These are phyloP conservation scores for Fusarium agapanthi DNA, from an alignment of 2,329 filamentous ascomycete species.

Conservation along the genomic window DNA sequence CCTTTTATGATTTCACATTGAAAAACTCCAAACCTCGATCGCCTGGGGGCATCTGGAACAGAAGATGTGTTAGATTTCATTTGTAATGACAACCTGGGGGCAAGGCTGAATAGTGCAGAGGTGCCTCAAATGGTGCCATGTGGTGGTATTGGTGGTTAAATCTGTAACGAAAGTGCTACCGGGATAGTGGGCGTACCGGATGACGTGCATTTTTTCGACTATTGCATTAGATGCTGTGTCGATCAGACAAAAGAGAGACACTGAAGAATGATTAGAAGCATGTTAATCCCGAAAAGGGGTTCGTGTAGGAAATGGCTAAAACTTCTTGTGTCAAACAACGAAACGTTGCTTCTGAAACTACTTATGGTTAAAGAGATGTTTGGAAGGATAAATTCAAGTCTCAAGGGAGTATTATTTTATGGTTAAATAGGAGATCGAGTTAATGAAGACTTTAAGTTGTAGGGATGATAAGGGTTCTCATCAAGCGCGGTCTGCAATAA, in stretches of 20 bases:
- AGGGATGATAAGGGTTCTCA: not conserved
- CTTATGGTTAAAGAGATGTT: constrained; percentile 1
- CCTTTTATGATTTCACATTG: not conserved
- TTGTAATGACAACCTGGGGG: not conserved
- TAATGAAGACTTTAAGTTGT: not conserved
- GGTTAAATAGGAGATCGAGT: not conserved
- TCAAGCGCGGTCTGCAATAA: not conserved
- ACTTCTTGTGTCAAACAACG: not conserved
- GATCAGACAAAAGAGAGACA: not conserved
- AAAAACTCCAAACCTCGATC: not conserved
- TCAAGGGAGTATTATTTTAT: not conserved
- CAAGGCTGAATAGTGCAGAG: not conserved
- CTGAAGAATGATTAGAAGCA: not conserved
- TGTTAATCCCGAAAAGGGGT: constrained; percentile 12
- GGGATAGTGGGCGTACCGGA: constrained; percentile 3
- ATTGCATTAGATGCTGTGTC: not conserved
- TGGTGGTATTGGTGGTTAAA: not conserved
- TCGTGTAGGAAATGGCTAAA: not conserved
- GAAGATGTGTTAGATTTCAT: not conserved
- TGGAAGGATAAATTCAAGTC: not conserved
- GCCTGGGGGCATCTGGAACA: not conserved
- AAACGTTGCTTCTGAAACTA: not conserved
- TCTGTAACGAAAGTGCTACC: not conserved
- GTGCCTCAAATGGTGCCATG: not conserved
- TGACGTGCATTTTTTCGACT: not conserved